Base-by-base conservation (phyloP, 208 protist species). In the Wallacemonas collosoma region DNA sequence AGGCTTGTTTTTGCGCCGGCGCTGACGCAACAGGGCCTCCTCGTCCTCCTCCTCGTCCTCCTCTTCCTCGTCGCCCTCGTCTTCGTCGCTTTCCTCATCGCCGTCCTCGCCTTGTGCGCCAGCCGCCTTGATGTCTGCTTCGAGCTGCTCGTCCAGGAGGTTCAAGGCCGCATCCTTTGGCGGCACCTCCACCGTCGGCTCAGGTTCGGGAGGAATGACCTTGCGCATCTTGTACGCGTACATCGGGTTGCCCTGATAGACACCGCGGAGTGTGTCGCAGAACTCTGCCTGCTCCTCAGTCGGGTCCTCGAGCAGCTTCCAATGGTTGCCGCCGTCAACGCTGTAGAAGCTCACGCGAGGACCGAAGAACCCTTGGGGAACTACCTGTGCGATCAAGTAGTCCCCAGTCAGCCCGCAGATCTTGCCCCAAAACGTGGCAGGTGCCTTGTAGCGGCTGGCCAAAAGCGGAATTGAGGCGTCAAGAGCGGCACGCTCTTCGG, bases 211-310 rank as follows among this genome's bases (percentile, higher is more conserved):
- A 4, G 91, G 91, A 39, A 96, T 83, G 60, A 93, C 89, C 40
- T 92, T 76, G 3, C 89, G 86, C 60, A 93, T 80, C 76, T 93
- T 94, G 77, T 97, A 97, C 50, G 86, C 78, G 79, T 93, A 95
- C 38, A n/a, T 64, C 7, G 91, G 91, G 58, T 87, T 70, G 17
- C 93, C 93, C 54, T 92, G 81, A 72, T 93, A 96, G 36, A 88
- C 72, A 8, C 93, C 93, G 2, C 93, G 88, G 50, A 97, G 80
- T 41, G 86, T 43, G 70, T 94, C 88, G 78, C 93, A 97, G 51
- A 94, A 91, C 38, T 72, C 80, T 45, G 68, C 83, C 80, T 96
- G 90, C 58, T 90, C 86, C 45, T 85, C 85, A 1, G 82, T 91
- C 36, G 89, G 64, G 35, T 76, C 73, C 57, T 83, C 73, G 17